Base-by-base conservation (phyloP, 1,284 basidiomycete species). In the Naganishia sp. region DNA sequence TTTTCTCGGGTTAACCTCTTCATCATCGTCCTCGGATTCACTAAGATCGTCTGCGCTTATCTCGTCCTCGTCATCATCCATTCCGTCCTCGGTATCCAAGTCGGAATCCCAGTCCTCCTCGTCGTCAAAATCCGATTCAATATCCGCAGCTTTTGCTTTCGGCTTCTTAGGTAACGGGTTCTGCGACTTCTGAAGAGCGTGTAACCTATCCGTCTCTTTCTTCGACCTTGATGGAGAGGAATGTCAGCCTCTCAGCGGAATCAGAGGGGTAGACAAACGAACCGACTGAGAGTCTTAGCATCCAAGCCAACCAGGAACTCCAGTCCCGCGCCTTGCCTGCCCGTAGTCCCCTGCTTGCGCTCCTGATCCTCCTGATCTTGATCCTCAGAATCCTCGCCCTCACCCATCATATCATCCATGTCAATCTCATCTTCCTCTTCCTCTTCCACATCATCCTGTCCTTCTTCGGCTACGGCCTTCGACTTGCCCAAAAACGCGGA, bases 201-300 rank as follows among this genome's bases (percentile, higher is more conserved):
- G 79, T 43, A 81, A 64, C 39, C 80, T 70, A 42, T 77, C 74
- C 16, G 77, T 77, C 71, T 81, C 80, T 68, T 79, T 79, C 42
- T 70, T 70, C 2, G 70, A 69, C 31, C 70, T 71, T 23, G 6
- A 25, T 2, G 13, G 44, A 25, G 6, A 28, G 21, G n/a, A 44
- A 28, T 1, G 23, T 56, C 39, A 33, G 31, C 25, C 7, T 10
- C 16, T 48, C 44, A 21, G 46, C 25, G 39, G 25, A 31, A 6
- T 9, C 15, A 25, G 45, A 21, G 16, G 3, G 25, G 25, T 45
- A 42, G 43, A 23, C 15, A 23, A 23, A 75, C 76, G 68, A 64
- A 78, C 78, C 78, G 68, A 50, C 74, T 75, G 33, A 80, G 67
- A 6, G 73, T 74, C 65, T 70, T 72, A 28, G 70, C 61, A 67